Percentiles rank a stretch among this genome's conserved stretches.
These are phyloP conservation scores for Escovopsis sp. DNA, from an alignment of 2,329 filamentous ascomycete species.

Conservation along the genomic window DNA sequence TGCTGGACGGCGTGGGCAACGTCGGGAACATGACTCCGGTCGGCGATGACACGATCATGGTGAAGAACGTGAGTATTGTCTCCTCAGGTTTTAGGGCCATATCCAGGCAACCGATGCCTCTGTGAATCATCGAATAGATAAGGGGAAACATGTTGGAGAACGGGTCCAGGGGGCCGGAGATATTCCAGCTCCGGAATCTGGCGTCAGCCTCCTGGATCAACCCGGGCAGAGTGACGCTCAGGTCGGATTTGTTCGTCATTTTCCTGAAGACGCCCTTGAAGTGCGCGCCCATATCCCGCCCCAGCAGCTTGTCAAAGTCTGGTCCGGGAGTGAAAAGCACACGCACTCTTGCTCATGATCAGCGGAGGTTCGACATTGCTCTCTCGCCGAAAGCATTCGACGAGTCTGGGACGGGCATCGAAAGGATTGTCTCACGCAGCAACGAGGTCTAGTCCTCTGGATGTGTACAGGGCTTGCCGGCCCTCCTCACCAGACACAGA, in stretches of 20 bases:
- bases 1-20: conserved; percentile 29
- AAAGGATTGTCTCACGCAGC: conserved; percentile 21
- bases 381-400: neutral
- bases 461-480: conserved; percentile 30
- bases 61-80: conserved; percentile 29
- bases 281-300: conserved; percentile 10
- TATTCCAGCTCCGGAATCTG: conserved; percentile 1
- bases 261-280: conserved; percentile 17
- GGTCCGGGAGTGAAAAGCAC: conserved; percentile 18
- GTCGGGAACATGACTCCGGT: conserved; percentile 36
- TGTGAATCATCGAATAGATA: conserved; percentile 43
- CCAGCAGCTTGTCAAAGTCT: conserved; percentile 8
- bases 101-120: conserved; percentile 37
- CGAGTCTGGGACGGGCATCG: neutral
- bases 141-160: conserved; percentile 38
- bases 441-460: conserved; percentile 25
- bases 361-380: neutral
- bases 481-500: conserved; percentile 27
- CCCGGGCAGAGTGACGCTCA: conserved; percentile 22
- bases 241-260: conserved; percentile 23
- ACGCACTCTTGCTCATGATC: conserved; percentile 10
- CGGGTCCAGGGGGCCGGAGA: conserved; percentile 24
- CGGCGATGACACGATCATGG: conserved; percentile 29
- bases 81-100: conserved; percentile 31
- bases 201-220: conserved; percentile 26